Percentiles rank a stretch among this genome's conserved stretches.
These are phyloP conservation scores for Trichophyton schoenleinii DNA, from an alignment of 2,329 filamentous ascomycete species.

Conservation along the genomic window DNA sequence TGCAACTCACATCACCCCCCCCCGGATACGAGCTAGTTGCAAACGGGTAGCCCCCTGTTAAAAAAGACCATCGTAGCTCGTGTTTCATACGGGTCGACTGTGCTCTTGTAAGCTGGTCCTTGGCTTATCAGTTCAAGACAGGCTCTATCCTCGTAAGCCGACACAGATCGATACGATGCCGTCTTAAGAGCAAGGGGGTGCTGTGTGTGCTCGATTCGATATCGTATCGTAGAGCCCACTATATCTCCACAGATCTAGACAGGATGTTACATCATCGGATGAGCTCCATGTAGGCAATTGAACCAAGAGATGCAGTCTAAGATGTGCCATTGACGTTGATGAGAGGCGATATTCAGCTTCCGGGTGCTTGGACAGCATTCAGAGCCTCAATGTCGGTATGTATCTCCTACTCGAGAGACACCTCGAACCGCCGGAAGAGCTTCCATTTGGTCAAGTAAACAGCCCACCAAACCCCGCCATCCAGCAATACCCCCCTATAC, in stretches of 20 bases:
- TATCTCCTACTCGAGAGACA: not conserved
- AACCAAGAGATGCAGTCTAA: not conserved
- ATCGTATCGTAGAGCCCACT: not conserved
- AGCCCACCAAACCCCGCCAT: conserved; percentile 1
- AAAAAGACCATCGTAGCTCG: not conserved
- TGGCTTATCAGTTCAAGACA: not conserved
- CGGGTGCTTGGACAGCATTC: not conserved
- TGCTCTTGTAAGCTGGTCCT: not conserved
- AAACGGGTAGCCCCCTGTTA: not conserved
- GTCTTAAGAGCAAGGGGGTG: not conserved
- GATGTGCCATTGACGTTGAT: not conserved
- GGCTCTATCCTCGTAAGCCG: not conserved
- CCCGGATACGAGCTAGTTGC: not conserved
- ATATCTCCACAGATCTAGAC: not conserved
- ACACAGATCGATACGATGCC: conserved; percentile 3
- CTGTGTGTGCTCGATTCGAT: not conserved
- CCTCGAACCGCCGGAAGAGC: not conserved
- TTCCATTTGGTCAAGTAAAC: not conserved
- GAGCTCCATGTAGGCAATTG: not conserved
- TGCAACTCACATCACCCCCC: not conserved
- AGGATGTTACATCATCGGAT: not conserved
- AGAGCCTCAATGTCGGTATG: not conserved
- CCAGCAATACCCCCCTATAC: not conserved
- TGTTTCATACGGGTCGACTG: conserved; percentile 2
- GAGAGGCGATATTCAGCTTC: not conserved